These are phyloP conservation scores for Botryotinia globosa DNA, from an alignment of 2,329 filamentous ascomycete genomes.

Conservation along the genomic window DNA sequence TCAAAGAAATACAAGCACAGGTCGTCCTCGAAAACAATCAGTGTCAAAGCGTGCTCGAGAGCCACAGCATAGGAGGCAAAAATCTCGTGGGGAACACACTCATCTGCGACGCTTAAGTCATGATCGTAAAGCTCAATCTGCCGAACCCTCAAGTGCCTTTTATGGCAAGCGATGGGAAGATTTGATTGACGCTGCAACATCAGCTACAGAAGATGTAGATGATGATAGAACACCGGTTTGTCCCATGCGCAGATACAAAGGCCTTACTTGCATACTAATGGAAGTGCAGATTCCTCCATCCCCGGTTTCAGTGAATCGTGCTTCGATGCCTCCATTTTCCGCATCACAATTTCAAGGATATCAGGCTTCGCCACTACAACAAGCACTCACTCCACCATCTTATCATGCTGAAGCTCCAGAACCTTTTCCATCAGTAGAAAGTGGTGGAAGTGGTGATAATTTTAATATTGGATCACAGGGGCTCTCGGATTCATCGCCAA, in stretches of 20 bases:
- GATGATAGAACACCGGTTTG: slow-evolving; percentile 86
- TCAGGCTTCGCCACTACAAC: slow-evolving; percentile 85
- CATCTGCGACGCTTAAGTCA: slow-evolving; percentile 65
- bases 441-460: slow-evolving; percentile 68
- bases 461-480: slow-evolving; percentile 68
- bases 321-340: slow-evolving; percentile 59
- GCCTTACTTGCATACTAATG: slow-evolving; percentile 24
- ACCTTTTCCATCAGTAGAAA: slow-evolving; percentile 86
- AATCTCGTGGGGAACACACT: slow-evolving; percentile 65
- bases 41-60: slow-evolving; percentile 76
- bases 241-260: slow-evolving; percentile 26
- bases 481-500: slow-evolving; percentile 67
- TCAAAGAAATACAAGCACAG: slow-evolving; percentile 68
- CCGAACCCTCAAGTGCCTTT: slow-evolving; percentile 64
- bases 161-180: slow-evolving; percentile 90
- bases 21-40: slow-evolving; percentile 79
- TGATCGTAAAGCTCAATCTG: slow-evolving; percentile 80
- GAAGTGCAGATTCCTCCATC: slow-evolving; percentile 58
- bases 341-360: slow-evolving; percentile 66
- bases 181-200: slow-evolving; percentile 89
- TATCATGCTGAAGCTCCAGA: slow-evolving; percentile 66
- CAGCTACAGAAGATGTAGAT: slow-evolving; percentile 85
- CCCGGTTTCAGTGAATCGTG: slow-evolving; percentile 60
- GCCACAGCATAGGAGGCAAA: slow-evolving; percentile 75
- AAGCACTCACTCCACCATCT: slow-evolving; percentile 79